phyloP scores from a whole-genome alignment of 2,329 filamentous ascomycete genomes.

The Rugonectria rugulosa region DNA sequence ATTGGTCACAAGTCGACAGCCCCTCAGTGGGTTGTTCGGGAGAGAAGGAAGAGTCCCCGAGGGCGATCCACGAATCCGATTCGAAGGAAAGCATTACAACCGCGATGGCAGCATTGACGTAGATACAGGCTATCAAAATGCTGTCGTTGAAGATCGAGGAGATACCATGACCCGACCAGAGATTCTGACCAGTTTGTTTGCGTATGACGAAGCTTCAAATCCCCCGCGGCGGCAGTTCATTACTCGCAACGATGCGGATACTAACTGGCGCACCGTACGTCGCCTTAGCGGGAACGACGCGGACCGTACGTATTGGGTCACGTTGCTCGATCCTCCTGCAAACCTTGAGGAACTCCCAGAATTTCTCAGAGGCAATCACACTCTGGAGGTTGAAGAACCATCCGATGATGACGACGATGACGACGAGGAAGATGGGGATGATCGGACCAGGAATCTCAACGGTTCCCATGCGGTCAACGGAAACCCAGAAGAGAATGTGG shows the following conservation, averaged over 20 bases:
- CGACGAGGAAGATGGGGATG: conserved; percentile 41
- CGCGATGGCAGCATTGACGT: conserved; percentile 71
- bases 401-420: conserved; percentile 38
- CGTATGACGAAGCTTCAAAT: conserved; percentile 44
- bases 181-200: conserved; percentile 64
- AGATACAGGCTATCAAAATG: conserved; percentile 62
- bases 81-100: conserved; percentile 72
- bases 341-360: conserved; percentile 52
- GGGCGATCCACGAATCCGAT: conserved; percentile 62
- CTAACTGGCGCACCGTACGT: conserved; percentile 43
- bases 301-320: conserved; percentile 52
- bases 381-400: conserved; percentile 37
- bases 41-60: conserved; percentile 73
- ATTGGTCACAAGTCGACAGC: conserved; percentile 76
- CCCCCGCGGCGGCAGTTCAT: conserved; percentile 41
- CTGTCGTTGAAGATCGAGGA: conserved; percentile 65
- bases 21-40: conserved; percentile 77
- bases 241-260: conserved; percentile 43
- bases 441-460: conserved; percentile 27
- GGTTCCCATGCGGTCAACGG: conserved; percentile 36
- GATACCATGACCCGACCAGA: conserved; percentile 69
- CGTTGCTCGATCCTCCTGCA: conserved; percentile 55
- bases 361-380: conserved; percentile 46
- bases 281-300: conserved; percentile 39
- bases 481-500: conserved; percentile 34